Evolutionary conservation across 208 protist genomes (phyloP).

Genomic region (Trypanosomatidae sp.): DNA sequence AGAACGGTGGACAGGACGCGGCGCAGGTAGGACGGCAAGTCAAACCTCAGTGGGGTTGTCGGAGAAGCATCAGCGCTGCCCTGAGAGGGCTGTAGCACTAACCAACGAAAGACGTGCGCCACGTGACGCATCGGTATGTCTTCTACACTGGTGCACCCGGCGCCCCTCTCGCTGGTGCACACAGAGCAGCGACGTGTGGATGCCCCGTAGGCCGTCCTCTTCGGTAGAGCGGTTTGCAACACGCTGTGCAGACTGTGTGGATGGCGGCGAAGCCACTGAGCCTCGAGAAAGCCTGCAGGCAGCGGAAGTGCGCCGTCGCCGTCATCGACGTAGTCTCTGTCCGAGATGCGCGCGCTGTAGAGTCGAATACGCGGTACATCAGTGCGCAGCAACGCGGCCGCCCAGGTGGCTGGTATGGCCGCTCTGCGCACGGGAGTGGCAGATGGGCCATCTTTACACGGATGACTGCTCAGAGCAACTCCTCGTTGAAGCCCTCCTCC

Average conservation of each 20-base stretch:
- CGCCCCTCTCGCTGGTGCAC: background rate
- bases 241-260: constrained; percentile 7
- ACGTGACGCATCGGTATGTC: constrained; percentile 15
- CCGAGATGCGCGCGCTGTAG: constrained; percentile 3
- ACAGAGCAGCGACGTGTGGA: background rate
- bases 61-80: background rate
- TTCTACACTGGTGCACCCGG: background rate
- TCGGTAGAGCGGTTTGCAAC: constrained; percentile 9
- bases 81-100: background rate
- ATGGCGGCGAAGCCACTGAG: constrained; percentile 18
- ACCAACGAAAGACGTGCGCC: constrained; percentile 22
- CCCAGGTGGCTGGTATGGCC: constrained; percentile 1
- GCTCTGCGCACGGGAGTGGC: background rate
- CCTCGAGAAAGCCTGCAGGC: constrained; percentile 11
- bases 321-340: background rate
- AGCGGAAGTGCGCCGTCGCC: background rate
- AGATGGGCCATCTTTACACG: background rate
- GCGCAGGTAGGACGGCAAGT: constrained; percentile 11
- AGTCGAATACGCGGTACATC: constrained; percentile 20
- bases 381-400: constrained; percentile 5
- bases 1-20: constrained; percentile 37
- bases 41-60: background rate
- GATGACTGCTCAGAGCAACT: background rate
- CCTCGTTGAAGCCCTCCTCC: background rate
- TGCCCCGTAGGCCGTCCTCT: background rate